Evolutionary conservation across 208 protist species (phyloP).

Genomic region (Leptomonas pyrrhocoris): DNA sequence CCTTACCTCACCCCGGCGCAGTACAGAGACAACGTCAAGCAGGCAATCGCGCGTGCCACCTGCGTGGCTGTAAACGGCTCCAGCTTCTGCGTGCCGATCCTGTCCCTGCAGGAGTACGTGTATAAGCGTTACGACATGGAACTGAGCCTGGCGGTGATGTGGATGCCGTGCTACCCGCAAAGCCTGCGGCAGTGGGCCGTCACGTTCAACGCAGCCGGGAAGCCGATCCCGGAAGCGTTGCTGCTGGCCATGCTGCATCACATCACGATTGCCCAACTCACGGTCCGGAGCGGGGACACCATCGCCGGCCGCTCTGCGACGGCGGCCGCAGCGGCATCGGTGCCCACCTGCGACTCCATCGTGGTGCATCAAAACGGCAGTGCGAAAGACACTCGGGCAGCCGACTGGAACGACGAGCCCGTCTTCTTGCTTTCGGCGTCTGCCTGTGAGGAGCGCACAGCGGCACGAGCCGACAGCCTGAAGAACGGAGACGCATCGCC

Average conservation of each 20-base stretch:
- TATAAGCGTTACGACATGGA: conserved; percentile 36
- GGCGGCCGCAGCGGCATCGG: background rate
- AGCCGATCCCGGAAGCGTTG: conserved; percentile 41
- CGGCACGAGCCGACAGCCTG: background rate
- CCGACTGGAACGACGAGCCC: conserved; percentile 17
- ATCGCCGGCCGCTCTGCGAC: background rate
- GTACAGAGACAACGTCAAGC: conserved; percentile 34
- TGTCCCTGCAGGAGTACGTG: conserved; percentile 42
- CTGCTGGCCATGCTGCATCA: conserved; percentile 46
- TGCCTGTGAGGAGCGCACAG: background rate
- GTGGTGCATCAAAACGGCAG: conserved; percentile 40
- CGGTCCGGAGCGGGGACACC: conserved; percentile 26
- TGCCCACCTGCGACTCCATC: conserved; percentile 22
- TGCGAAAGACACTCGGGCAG: background rate
- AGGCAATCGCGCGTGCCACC: conserved; percentile 20
- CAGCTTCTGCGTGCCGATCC: conserved; percentile 55
- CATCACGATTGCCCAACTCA: conserved; percentile 34
- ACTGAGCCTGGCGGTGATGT: conserved; percentile 54
- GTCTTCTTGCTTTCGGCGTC: conserved; percentile 43
- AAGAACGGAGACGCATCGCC: background rate
- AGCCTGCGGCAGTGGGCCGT: conserved; percentile 58
- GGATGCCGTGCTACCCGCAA: conserved; percentile 67
- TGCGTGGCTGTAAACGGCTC: conserved; percentile 41
- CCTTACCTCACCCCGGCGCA: conserved; percentile 44
- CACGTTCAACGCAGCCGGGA: conserved; percentile 4